These are phyloP conservation scores for Phytophthora agathidicida DNA, from an alignment of 352 stramenopile genomes.

Conservation along the genomic window DNA sequence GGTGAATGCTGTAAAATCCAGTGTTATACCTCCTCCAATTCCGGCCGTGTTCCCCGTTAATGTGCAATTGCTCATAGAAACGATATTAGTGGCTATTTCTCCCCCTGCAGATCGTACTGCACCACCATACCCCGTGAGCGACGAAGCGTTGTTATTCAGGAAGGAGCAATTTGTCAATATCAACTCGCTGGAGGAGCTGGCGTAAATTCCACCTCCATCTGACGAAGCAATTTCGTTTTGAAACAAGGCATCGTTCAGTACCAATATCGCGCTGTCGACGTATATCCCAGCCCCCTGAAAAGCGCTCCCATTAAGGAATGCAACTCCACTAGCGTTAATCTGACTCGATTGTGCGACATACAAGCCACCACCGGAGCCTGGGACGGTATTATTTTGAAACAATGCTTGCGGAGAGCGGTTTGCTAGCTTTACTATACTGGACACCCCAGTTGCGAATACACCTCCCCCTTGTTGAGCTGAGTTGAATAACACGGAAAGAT, in stretches of 20 bases:
- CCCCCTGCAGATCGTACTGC: constrained; percentile 28
- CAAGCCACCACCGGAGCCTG: constrained; percentile 30
- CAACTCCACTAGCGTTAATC: constrained; percentile 18
- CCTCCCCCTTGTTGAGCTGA: constrained; percentile 32
- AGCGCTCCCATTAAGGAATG: constrained; percentile 18
- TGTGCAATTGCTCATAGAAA: constrained; percentile 28
- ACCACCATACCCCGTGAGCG: constrained; percentile 31
- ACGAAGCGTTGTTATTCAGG: constrained; percentile 31
- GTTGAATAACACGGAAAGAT: constrained; percentile 31
- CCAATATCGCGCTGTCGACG: constrained; percentile 22
- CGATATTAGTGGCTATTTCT: constrained; percentile 2
- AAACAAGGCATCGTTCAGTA: constrained; percentile 20
- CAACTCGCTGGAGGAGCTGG: constrained; percentile 20
- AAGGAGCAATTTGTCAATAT: constrained; percentile 29
- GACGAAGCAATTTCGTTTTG: constrained; percentile 19
- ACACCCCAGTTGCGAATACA: constrained; percentile 20
- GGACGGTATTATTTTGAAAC: constrained; percentile 16
- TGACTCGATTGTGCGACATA: constrained; percentile 25
- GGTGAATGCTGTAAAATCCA: constrained; percentile 34
- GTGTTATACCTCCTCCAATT: constrained; percentile 33
- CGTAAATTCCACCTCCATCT: constrained; percentile 38
- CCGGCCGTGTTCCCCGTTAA: constrained; percentile 33
- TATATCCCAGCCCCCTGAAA: constrained; percentile 34
- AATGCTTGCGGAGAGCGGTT: constrained; percentile 7
- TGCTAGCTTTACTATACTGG: constrained; percentile 2